These are phyloP conservation scores for Candida orba DNA, from an alignment of 805 yeast genomes.

Conservation along the genomic window DNA sequence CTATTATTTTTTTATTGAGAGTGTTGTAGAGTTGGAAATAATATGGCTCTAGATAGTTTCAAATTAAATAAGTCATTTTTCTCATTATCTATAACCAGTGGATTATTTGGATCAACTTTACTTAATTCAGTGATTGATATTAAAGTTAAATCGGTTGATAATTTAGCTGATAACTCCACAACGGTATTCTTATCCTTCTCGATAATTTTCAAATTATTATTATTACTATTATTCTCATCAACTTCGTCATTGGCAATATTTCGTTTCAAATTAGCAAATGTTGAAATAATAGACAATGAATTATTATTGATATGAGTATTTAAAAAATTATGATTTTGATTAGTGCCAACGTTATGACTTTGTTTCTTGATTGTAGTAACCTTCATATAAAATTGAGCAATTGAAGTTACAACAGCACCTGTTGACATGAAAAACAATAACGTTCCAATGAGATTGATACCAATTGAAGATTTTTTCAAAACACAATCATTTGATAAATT, in stretches of 20 bases:
- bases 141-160: neutral
- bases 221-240: neutral
- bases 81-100: neutral
- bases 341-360: too few species aligned
- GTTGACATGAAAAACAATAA: constrained; percentile 10
- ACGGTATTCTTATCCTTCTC: neutral
- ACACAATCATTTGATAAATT: constrained; percentile 13
- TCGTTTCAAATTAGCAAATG: constrained; percentile 2
- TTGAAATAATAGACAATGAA: constrained; percentile 3
- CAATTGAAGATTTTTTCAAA: constrained; percentile 14
- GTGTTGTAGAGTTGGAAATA: neutral
- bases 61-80: neutral
- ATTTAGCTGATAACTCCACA: neutral
- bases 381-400: neutral
- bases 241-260: neutral
- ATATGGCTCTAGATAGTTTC: constrained; percentile 1
- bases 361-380: neutral
- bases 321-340: neutral
- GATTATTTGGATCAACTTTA: neutral
- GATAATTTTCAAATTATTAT: neutral
- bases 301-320: neutral
- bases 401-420: constrained; percentile 5
- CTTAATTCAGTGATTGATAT: constrained; percentile 3
- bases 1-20: too few species aligned
- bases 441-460: constrained; percentile 8